Evolutionary conservation across 768 basidiomycete species (phyloP), one percentile per base, ranked within the genome.

Genomic region (Lactarius psammicola): DNA sequence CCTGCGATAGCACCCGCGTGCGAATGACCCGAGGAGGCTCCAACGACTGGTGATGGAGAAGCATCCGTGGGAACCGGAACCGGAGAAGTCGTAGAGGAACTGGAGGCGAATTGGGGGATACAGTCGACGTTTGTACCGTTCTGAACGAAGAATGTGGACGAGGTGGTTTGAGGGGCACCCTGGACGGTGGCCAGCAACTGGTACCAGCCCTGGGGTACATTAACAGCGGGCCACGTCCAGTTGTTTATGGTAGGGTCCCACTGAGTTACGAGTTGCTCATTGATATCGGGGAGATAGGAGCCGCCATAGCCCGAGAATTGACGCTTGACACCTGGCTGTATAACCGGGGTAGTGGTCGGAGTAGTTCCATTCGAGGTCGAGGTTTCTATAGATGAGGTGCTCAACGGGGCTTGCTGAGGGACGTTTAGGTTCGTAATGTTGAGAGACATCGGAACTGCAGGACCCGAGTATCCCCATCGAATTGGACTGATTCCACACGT

Each of bases 131-230:
- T 71, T 11, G 78, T 70, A 49, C 81, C 81, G 34, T 78, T 78
- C 51, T 64, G 55, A 57, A 82, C 69, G 65, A 71, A 76, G 62
- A 83, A 82, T 2, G 69, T 31, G 1, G 60, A 2, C 18, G 81
- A 82, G 20, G 59, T 28, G 33, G 31, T 2, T 40, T 62, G 33
- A 31, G 68, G 20, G 4, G 28, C 40, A 46, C 44, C 66, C 28
- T 64, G 33, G 11, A 69, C 56, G 38, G 57, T 34, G 36, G 74
- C 79, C 58, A 68, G 57, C 53, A 81, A 56, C 15, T 68, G 54
- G 69, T 87, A 87, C 78, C 78, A 80, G 4, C 86, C 86, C 60
- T 78, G 73, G 0, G 81, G 72, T 28, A 85, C 73, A 64, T 78
- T 76, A 56, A 87, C 84, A 2, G 74, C 54, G 1, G 72, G 4